Conservation (phyloP, 495 filamentous ascomycete genomes). For the Annulohypoxylon bovei region DNA sequence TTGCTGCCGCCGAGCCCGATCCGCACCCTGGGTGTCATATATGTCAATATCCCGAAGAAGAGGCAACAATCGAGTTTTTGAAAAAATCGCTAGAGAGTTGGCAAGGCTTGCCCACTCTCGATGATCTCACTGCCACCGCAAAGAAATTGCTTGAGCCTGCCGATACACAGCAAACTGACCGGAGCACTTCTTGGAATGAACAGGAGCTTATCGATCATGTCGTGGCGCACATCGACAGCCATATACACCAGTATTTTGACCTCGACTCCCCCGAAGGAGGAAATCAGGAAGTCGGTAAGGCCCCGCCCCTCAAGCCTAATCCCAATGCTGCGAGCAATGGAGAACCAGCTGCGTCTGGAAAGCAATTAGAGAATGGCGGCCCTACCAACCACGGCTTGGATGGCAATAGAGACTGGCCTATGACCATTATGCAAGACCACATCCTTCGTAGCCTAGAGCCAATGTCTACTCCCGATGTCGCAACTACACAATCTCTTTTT, state of each 20-base stretch:
- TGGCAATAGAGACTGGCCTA: slow-evolving; percentile 43
- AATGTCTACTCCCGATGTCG: slow-evolving; percentile 9
- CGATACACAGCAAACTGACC: neutral
- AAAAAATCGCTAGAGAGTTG: slow-evolving; percentile 8
- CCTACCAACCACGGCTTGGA: slow-evolving; percentile 40
- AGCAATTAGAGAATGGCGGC: slow-evolving; percentile 8
- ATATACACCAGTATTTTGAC: slow-evolving; percentile 26
- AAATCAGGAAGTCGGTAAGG: neutral
- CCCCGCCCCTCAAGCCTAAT: neutral
- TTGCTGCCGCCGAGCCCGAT: slow-evolving; percentile 11
- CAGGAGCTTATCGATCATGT: slow-evolving; percentile 33
- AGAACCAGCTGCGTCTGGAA: neutral
- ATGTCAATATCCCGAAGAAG: slow-evolving; percentile 27
- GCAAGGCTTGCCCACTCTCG: slow-evolving; percentile 25
- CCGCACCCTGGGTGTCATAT: slow-evolving; percentile 24
- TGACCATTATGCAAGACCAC: slow-evolving; percentile 21
- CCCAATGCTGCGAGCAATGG: neutral
- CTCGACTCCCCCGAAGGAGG: neutral
- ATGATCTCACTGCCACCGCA: slow-evolving; percentile 21
- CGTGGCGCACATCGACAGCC: slow-evolving; percentile 24
- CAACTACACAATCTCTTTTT: slow-evolving; percentile 7
- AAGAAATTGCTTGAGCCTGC: slow-evolving; percentile 18
- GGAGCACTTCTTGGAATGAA: slow-evolving; percentile 3
- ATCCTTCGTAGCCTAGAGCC: slow-evolving; percentile 12
- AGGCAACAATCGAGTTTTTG: slow-evolving; percentile 21